Evolutionary conservation across 2,329 filamentous ascomycete genomes (phyloP), one percentile per base, ranked within the genome.

Genomic region (Sarocladiaceae sp.): DNA sequence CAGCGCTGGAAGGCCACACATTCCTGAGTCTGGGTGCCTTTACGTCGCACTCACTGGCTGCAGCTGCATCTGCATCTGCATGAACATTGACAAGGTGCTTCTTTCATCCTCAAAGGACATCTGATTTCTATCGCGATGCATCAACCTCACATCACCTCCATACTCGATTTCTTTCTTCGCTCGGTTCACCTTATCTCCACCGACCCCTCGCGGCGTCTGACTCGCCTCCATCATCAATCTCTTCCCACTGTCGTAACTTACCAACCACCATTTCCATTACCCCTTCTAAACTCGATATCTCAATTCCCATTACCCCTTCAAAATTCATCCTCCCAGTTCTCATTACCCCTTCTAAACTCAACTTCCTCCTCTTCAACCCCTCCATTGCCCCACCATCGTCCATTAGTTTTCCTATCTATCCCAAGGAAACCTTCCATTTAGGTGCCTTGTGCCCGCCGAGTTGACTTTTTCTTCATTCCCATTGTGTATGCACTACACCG

Each of bases 221-320:
- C 37, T 40, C 37, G n/a, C 13, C 37, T 15, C 18, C 35, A 37
- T 11, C 18, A 6, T 8, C 29, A 8, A 8, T 31, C 29, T 8
- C 40, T 15, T 44, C 40, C 40, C 4, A 26, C 11, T 12, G 17
- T 22, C 3, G 17, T 7, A 40, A 4, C 17, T 15, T 10, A 22
- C 37, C 18, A 22, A 3, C 17, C n/a, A 44, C 31, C 17, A 25
- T 36, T 36, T n/a, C 28, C 28, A 36, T 36, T 36, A 36, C 47
- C 46, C 28, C 28, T 49, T 22, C 46, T 23, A 18, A 36, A 33
- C n/a, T 22, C 18, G 12, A 11, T 6, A 17, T 13, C n/a, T 20
- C 17, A 50, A 35, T 49, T 49, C 25, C 25, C 35, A 37, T 50
- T 50, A 50, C 47, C 47, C 47, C 47, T 50, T 50, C 47, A 12